Evolutionary conservation across 495 filamentous ascomycete genomes (phyloP).

Genomic region (Xylaria intraflava): DNA sequence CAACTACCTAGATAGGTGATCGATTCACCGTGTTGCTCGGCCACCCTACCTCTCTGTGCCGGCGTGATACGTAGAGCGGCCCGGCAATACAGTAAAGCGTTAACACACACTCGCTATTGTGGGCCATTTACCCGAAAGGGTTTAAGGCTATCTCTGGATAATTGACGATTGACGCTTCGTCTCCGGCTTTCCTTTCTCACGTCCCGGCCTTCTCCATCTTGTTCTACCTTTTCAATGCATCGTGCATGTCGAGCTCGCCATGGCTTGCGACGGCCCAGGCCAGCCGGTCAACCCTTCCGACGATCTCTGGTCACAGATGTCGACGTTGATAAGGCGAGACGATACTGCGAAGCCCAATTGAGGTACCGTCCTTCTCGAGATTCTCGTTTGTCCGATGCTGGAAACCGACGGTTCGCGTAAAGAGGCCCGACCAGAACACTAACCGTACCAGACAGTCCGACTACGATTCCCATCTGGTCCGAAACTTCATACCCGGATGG

Average conservation of each 20-base stretch:
- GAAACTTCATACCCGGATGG: slow-evolving; percentile 68
- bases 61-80: too few species aligned
- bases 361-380: slow-evolving; percentile 23
- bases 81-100: too few species aligned
- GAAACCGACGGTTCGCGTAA: neutral
- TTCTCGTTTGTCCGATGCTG: neutral
- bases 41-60: too few species aligned
- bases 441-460: slow-evolving; percentile 62
- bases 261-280: slow-evolving; percentile 11
- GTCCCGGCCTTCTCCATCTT: slow-evolving; percentile 2
- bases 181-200: neutral
- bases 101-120: too few species aligned
- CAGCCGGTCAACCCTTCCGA: slow-evolving; percentile 11
- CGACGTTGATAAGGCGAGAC: slow-evolving; percentile 40
- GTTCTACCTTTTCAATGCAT: slow-evolving; percentile 19
- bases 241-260: slow-evolving; percentile 17
- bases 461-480: slow-evolving; percentile 77
- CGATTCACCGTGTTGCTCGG: too few species aligned
- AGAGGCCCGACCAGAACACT: neutral
- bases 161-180: too few species aligned
- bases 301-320: slow-evolving; percentile 27
- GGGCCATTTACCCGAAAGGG: too few species aligned
- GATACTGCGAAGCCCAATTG: slow-evolving; percentile 44
- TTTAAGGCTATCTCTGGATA: too few species aligned
- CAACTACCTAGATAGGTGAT: too few species aligned